These are phyloP conservation scores for Eucommia ulmoides DNA, from an alignment of 257 asterid genomes.

Conservation along the genomic window DNA sequence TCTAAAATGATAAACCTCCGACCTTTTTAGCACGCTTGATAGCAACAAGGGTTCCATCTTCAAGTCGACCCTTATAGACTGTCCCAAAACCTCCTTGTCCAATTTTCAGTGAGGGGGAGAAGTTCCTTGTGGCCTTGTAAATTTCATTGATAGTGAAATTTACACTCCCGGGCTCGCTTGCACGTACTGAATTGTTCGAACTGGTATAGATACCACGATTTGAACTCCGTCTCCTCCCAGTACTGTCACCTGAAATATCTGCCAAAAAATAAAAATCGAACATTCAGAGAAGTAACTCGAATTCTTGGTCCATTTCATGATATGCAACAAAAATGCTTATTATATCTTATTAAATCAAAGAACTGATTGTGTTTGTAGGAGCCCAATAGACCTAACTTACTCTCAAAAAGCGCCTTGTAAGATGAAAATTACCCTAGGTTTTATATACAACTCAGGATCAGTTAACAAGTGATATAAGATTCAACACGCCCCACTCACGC, in stretches of 20 bases:
- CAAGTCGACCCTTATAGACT: slow-evolving; percentile 67
- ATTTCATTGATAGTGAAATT: slow-evolving; percentile 65
- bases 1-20: slow-evolving; percentile 3
- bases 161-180: slow-evolving; percentile 33
- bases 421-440: no score
- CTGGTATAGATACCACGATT: slow-evolving; percentile 34
- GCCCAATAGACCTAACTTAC: no score
- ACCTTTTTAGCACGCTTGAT: slow-evolving; percentile 92
- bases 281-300: no score
- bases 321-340: no score
- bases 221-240: slow-evolving; percentile 33
- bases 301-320: no score
- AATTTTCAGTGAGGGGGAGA: slow-evolving; percentile 69
- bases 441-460: no score
- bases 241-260: slow-evolving; percentile 39
- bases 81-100: slow-evolving; percentile 99
- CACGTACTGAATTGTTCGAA: slow-evolving; percentile 38
- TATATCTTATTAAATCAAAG: no score
- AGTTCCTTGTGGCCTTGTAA: slow-evolving; percentile 60
- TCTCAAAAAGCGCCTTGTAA: no score
- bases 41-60: slow-evolving; percentile 77
- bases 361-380: no score
- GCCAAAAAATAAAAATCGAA: slow-evolving; percentile 14
- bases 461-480: no score
- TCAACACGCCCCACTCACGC: no score